A percentile compares a stretch with the other conserved stretches of the same genome.
These are phyloP conservation scores for Pythium monospermum DNA, from an alignment of 352 stramenopile species.

Conservation along the genomic window DNA sequence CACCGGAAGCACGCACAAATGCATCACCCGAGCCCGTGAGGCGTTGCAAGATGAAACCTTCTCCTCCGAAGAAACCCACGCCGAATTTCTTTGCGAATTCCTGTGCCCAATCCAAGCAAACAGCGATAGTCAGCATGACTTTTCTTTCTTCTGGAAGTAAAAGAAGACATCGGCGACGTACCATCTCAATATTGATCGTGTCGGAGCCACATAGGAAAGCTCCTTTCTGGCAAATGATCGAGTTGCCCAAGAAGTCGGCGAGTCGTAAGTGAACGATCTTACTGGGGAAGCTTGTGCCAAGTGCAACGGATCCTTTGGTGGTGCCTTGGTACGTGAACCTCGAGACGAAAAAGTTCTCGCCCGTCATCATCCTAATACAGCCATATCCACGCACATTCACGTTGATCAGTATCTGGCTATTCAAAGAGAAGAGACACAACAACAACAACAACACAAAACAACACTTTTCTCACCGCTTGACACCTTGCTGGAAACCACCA, in stretches of 20 bases:
- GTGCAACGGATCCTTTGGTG: conserved; percentile 71
- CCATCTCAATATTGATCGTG: conserved; percentile 90
- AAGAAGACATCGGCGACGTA: conserved; percentile 8
- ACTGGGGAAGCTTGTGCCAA: conserved; percentile 87
- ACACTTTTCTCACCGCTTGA: no score
- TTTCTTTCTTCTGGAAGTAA: neutral
- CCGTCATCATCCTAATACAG: conserved; percentile 73
- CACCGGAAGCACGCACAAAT: conserved; percentile 88
- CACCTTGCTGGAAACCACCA: conserved; percentile 84
- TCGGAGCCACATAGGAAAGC: conserved; percentile 90
- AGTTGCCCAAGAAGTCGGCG: conserved; percentile 78
- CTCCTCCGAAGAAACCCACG: conserved; percentile 92
- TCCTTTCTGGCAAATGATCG: conserved; percentile 91
- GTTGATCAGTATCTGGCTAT: no score
- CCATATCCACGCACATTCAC: no score
- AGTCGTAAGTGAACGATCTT: conserved; percentile 90
- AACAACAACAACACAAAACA: no score
- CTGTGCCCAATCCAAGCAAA: conserved; percentile 18
- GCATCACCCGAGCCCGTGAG: conserved; percentile 89
- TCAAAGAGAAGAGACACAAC: no score
- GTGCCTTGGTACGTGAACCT: conserved; percentile 62
- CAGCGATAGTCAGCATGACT: neutral
- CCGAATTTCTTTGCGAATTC: conserved; percentile 89
- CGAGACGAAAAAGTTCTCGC: conserved; percentile 78
- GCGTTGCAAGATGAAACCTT: conserved; percentile 93